Base-by-base conservation (phyloP, 2,329 filamentous ascomycete species). In the Neurospora sp. region DNA sequence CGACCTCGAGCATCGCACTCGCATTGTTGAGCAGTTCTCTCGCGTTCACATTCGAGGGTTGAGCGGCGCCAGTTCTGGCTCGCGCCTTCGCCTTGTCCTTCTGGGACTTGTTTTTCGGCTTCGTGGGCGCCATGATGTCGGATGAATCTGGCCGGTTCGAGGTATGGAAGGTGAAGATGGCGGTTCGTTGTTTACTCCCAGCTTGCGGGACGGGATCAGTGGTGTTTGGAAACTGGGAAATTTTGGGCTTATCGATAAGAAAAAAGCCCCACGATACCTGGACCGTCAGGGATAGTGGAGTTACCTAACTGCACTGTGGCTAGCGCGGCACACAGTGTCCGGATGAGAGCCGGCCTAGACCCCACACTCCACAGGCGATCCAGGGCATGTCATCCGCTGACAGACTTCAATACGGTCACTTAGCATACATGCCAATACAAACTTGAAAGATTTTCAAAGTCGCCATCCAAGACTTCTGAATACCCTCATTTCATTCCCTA, bases 1-100 rank as follows among this genome's bases (percentile, higher is more conserved):
- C 79, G 38, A 77, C 76, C 66, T 79, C 79, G 73, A 81, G 78
- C 62, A 74, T 74, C 15, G 76, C 74, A 46, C 76, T 77, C 6
- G 79, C 78, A 67, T 77, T 77, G 38, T 72, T 73, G 67, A 81
- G 76, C 9, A 79, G 75, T 46, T 77, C 74, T 72, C 74, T 70
- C 1, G 72, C 67, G 46, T 76, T 76, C 15, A 74, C 73, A 15
- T 70, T 73, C 2, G 73, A 38, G 15, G 68, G 67, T 67, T 73
- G 72, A 13, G 69, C 62, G 17, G 70, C 39, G 4, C 70, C 70
- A 36, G 7, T 36, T 69, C 75, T 73, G 38, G 66, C 69, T 33
- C 74, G 70, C 11, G 75, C 72, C 58, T 68, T 75, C 43, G 71
- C 71, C 69, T 71, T 74, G 66, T 72, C 69, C 28, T 74, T 73